Base-by-base conservation (phyloP, 2,329 filamentous ascomycete species). In the Aspergillus arachidicola region DNA sequence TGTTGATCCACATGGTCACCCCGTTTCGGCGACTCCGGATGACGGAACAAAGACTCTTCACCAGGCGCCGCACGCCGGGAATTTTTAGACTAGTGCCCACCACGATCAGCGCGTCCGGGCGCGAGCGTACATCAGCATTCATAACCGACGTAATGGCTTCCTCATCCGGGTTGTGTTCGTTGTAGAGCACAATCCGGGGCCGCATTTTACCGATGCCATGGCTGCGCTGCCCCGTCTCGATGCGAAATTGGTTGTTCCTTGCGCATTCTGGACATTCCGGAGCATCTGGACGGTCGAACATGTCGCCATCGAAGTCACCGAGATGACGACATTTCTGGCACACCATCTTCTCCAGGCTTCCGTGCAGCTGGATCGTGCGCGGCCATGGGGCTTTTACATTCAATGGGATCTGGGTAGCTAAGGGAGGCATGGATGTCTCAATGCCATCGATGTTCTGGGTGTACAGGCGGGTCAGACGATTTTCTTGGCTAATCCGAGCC, bases 401-500 rank as follows among this genome's bases (percentile, higher is more conserved):
- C 14, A 99, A 83, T 1, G 95, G 95, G 1, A 97, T 89, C 58
- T 86, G 85, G 0, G 95, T 98, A 30, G 86, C 85, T 10, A 99
- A 82, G 3, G 94, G 94, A 54, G 88, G 82, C 77, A 99, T 85
- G 9, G 88, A 87, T 0, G 92, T 95, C 72, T 99, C 95, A 68
- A 99, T 91, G 63, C 94, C 93, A 79, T 99, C 95, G 38, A 99
- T 94, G 71, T 99, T 99, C 75, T 99, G 95, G 3, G 92, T 94
- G 78, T 99, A 99, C 7, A 99, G 85, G 50, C 95, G 91, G 74
- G 97, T 83, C 28, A 99, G 81, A 23, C 95, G 91, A 50, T 91
- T 92, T 78, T 98, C 93, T 62, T 91, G 86, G 4, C 94, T 92
- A 26, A 99, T 84, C 4, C 93, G 94, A 55, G 95, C 95, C 50